Evolutionary conservation across 139 green algal species (phyloP), one percentile per base, ranked within the genome.

Genomic region (Chlorella sp.): DNA sequence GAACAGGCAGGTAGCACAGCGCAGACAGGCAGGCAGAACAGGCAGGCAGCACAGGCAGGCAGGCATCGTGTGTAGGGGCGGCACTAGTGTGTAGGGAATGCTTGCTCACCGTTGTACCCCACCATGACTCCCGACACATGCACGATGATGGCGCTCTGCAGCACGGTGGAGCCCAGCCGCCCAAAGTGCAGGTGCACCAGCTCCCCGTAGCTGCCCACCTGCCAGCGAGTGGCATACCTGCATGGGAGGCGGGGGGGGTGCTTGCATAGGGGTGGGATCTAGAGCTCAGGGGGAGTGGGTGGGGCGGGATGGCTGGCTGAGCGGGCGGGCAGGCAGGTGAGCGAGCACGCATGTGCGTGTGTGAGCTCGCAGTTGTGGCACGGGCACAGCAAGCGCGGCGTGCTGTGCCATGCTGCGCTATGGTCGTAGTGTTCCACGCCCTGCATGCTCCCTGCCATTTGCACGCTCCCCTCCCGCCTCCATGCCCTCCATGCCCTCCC

Each of bases 131-230:
- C 91, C 42, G 34, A 79, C 19, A 92, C 88, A 57, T 93, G 91
- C 24, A 89, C n/a, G 4, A 89, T 83, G 73, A 93, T 93, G 30
- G 81, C 64, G 48, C 30, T 21, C n/a, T 90, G 88, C 36, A 93
- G 88, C 24, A 85, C 2, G 34, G 36, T 15, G 36, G 77, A 48
- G 34, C 88, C 91, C n/a, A 21, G 42, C 9, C 30, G 28, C 15
- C 91, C 91, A 91, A 93, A 93, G 73, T 90, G 39, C 28, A 16
- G 16, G 26, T 69, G 28, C 12, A 93, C 69, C 73, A 92, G 83
- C 14, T 85, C 64, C 0, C 87, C 76, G 73, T 93, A 93, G 5
- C 83, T 88, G 4, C 71, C 71, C 21, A 71, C 64, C 64, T 28
- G 64, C 64, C 64, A 71, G 64, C 64, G 64, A 5, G 21, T 26